Percentiles rank a stretch among this genome's conserved stretches.
Evolutionary conservation across 345 rosid species (phyloP).

Genomic region (Eucalyptus urophylla): DNA sequence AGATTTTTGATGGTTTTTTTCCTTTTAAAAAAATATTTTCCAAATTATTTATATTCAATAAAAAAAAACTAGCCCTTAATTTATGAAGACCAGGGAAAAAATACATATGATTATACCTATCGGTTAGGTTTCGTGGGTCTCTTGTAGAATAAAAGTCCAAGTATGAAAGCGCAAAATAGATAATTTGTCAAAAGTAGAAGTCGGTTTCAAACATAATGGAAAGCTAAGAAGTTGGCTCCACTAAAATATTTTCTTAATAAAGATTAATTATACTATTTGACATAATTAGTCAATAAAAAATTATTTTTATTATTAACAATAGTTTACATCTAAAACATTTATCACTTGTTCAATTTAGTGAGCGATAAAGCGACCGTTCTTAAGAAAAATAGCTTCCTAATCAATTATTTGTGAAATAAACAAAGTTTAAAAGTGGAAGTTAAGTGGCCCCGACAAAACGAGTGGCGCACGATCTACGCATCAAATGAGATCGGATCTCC

Average conservation of each 20-base stretch:
- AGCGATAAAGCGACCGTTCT: accelerated
- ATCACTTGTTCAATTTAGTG: background rate
- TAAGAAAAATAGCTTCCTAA: background rate
- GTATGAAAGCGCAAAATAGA: background rate
- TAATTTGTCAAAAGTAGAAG: background rate
- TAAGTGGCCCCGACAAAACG: background rate
- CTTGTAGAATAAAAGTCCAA: background rate
- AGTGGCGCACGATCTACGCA: background rate
- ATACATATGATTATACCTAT: too few species aligned
- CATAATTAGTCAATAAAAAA: background rate
- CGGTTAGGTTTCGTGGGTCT: too few species aligned
- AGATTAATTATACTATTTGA: background rate
- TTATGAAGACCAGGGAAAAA: too few species aligned
- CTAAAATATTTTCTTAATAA: background rate
- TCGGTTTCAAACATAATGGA: background rate
- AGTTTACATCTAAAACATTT: background rate
- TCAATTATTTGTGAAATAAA: background rate
- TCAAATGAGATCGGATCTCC: background rate
- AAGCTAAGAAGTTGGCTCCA: too few species aligned
- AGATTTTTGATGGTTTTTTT: too few species aligned
- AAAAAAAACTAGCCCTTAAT: too few species aligned
- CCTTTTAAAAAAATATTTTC: too few species aligned
- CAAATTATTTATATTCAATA: too few species aligned
- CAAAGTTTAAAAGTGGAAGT: background rate
- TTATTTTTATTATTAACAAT: background rate